These are phyloP conservation scores for Gossypium ekmanianum DNA, from an alignment of 345 rosid species.

Conservation along the genomic window DNA sequence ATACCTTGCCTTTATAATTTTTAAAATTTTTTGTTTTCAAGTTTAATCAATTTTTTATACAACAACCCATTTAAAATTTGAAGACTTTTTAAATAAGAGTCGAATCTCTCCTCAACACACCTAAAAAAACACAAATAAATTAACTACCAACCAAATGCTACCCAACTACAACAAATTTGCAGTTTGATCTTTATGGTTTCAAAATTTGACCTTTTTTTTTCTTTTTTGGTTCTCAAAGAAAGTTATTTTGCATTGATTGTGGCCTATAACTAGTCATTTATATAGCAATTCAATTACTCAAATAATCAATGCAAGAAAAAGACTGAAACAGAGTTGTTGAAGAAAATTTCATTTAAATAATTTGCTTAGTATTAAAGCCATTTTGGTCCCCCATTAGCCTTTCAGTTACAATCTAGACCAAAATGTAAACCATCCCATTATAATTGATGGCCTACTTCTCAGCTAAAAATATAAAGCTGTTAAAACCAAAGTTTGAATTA, in stretches of 20 bases:
- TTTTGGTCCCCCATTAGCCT: conserved; percentile 46
- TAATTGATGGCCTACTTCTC: neutral
- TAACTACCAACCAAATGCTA: too few relatives aligned
- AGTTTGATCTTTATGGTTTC: too few relatives aligned
- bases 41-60: too few relatives aligned
- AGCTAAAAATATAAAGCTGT: neutral
- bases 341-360: neutral
- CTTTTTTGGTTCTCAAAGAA: neutral
- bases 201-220: too few relatives aligned
- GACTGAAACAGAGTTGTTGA: neutral
- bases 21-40: too few relatives aligned
- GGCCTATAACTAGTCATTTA: neutral
- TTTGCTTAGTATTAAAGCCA: conserved; percentile 24
- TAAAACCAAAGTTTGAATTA: too few relatives aligned
- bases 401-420: neutral
- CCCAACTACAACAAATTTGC: too few relatives aligned
- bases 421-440: neutral
- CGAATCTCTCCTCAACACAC: too few relatives aligned
- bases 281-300: conserved; percentile 1
- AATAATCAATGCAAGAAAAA: neutral
- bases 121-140: too few relatives aligned
- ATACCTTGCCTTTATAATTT: too few relatives aligned
- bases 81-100: too few relatives aligned
- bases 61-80: too few relatives aligned
- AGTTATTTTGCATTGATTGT: neutral